Percentiles rank a stretch among this genome's conserved stretches.
These are phyloP conservation scores for Colletotrichum cuscutae DNA, from an alignment of 2,329 filamentous ascomycete species.

Conservation along the genomic window DNA sequence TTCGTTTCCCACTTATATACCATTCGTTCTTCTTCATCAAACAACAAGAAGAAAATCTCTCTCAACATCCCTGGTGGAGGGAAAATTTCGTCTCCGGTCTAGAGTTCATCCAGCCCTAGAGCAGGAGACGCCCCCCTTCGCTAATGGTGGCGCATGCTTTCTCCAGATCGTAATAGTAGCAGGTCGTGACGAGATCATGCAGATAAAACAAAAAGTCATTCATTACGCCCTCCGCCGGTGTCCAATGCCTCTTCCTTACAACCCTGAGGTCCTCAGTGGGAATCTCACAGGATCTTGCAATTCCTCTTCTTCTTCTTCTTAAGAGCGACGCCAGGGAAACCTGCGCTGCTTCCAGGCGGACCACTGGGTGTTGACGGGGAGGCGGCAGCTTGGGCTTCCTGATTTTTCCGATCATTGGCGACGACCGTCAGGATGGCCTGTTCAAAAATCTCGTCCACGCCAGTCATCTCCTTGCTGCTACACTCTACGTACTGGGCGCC, in stretches of 20 bases:
- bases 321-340: conserved; percentile 57
- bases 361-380: conserved; percentile 47
- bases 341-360: conserved; percentile 43
- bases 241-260: conserved; percentile 24
- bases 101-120: conserved; percentile 34
- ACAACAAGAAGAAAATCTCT: conserved; percentile 12
- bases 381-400: conserved; percentile 59
- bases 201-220: conserved; percentile 37
- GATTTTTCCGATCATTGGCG: conserved; percentile 77
- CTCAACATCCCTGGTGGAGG: conserved; percentile 20
- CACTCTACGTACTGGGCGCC: conserved; percentile 96
- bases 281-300: conserved; percentile 78
- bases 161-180: conserved; percentile 37
- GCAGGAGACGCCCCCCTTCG: conserved; percentile 32
- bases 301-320: conserved; percentile 87
- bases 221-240: conserved; percentile 36
- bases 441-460: conserved; percentile 97
- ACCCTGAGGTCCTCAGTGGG: conserved; percentile 20
- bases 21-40: conserved; percentile 17
- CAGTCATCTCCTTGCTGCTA: conserved; percentile 96
- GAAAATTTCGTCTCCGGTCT: conserved; percentile 24
- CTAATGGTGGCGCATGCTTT: conserved; percentile 35
- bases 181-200: conserved; percentile 48
- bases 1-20: conserved; percentile 23
- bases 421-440: conserved; percentile 91